phyloP scores from a whole-genome alignment of 2,329 filamentous ascomycete species.

The Arthrobotrys musiformis region DNA sequence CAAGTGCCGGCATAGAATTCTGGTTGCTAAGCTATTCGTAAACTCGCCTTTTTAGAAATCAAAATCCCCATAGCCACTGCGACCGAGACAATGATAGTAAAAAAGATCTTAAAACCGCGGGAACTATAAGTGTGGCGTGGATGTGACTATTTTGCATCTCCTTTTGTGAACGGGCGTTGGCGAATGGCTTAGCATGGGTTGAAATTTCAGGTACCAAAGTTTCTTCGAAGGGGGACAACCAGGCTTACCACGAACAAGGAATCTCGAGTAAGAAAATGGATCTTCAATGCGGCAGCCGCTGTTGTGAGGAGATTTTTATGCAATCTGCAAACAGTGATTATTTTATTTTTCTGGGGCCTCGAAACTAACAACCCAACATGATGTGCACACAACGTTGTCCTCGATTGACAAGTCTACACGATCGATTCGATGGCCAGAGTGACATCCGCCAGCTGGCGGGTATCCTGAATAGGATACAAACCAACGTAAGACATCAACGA shows the following conservation, averaged over 20 bases:
- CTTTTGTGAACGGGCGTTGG: slow-evolving; percentile 35
- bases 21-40: slow-evolving; percentile 27
- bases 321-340: slow-evolving; percentile 16
- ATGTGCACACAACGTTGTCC: not conserved
- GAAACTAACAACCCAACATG: slow-evolving; percentile 20
- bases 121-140: slow-evolving; percentile 10
- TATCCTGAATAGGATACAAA: slow-evolving; percentile 4
- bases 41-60: not conserved
- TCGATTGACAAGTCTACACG: slow-evolving; percentile 16
- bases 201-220: slow-evolving; percentile 42
- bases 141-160: slow-evolving; percentile 10
- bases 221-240: slow-evolving; percentile 2
- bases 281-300: slow-evolving; percentile 35
- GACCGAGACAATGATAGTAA: slow-evolving; percentile 23
- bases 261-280: slow-evolving; percentile 22
- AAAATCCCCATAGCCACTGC: not conserved
- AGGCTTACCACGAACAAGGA: slow-evolving; percentile 18
- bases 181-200: slow-evolving; percentile 16
- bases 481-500: slow-evolving; percentile 22
- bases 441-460: slow-evolving; percentile 30
- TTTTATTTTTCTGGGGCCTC: too few relatives aligned
- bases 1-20: not conserved
- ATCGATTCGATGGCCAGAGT: slow-evolving; percentile 11
- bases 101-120: slow-evolving; percentile 1
- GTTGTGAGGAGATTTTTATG: slow-evolving; percentile 47